phyloP scores from a whole-genome alignment of 371 early-diverging fungal species.

The Saksenaea oblongispora region DNA sequence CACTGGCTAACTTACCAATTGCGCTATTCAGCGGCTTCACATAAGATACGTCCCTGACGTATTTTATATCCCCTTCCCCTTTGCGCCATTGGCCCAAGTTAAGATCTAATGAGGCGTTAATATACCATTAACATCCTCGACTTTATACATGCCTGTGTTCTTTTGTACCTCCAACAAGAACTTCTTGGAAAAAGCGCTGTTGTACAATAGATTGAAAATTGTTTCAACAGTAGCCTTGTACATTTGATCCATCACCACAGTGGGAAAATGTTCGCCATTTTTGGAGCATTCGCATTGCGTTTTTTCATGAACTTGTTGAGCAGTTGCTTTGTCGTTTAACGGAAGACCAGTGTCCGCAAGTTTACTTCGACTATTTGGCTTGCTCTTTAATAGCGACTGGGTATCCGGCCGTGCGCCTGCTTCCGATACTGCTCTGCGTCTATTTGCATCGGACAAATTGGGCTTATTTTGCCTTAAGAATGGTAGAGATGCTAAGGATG shows the following conservation, averaged over 20 bases:
- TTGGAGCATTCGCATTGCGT: slow-evolving; percentile 54
- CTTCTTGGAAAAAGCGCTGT: slow-evolving; percentile 36
- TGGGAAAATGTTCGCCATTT: slow-evolving; percentile 49
- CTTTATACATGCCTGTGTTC: slow-evolving; percentile 34
- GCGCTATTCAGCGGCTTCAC: slow-evolving; percentile 41
- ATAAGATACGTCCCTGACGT: slow-evolving; percentile 38
- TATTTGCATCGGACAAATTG: slow-evolving; percentile 12
- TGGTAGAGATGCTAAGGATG: slow-evolving; percentile 23
- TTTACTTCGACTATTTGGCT: background rate
- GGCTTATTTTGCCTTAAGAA: slow-evolving; percentile 11
- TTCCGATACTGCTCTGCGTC: slow-evolving; percentile 31
- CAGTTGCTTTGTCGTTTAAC: background rate
- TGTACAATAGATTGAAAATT: slow-evolving; percentile 52
- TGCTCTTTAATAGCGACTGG: slow-evolving; percentile 6
- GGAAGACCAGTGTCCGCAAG: background rate
- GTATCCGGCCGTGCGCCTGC: slow-evolving; percentile 27
- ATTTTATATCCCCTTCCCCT: slow-evolving; percentile 21
- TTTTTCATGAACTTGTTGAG: slow-evolving; percentile 24
- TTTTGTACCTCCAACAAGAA: slow-evolving; percentile 46
- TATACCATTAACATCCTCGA: background rate
- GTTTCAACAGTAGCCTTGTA: slow-evolving; percentile 51
- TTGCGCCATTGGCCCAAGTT: slow-evolving; percentile 44
- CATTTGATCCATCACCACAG: slow-evolving; percentile 47
- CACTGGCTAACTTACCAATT: slow-evolving; percentile 27
- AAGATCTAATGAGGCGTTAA: slow-evolving; percentile 27